These are phyloP conservation scores for Corinectria fuckeliana DNA, from an alignment of 2,329 filamentous ascomycete genomes.

Conservation along the genomic window DNA sequence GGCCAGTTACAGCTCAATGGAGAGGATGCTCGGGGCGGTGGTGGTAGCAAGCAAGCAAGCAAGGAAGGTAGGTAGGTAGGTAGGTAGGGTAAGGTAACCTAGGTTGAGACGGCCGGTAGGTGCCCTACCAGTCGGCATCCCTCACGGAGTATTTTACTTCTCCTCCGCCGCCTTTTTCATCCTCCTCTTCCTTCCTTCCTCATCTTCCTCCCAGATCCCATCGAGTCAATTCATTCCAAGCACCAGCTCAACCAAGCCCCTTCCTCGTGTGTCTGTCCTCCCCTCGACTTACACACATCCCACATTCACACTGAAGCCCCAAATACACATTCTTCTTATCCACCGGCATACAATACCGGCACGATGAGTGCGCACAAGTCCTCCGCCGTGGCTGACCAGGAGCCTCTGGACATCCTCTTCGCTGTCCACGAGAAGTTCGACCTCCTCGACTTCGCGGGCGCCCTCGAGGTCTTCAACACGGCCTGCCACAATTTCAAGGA, in stretches of 20 bases:
- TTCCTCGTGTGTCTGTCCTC: constrained; percentile 21
- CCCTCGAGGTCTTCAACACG: constrained; percentile 57
- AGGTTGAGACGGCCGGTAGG: constrained; percentile 5
- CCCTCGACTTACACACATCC: constrained; percentile 16
- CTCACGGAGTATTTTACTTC: constrained; percentile 26
- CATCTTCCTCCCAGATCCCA: constrained; percentile 30
- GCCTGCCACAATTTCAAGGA: constrained; percentile 62
- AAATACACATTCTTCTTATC: constrained; percentile 34
- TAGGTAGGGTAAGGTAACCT: not conserved
- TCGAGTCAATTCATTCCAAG: constrained; percentile 29
- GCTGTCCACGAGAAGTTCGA: constrained; percentile 67
- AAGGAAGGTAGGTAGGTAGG: no score
- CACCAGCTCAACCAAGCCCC: constrained; percentile 17
- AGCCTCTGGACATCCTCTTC: constrained; percentile 66
- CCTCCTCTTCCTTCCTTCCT: constrained; percentile 32
- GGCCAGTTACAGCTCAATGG: not conserved
- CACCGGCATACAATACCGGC: constrained; percentile 40
- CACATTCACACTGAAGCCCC: constrained; percentile 19
- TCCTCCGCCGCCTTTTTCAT: constrained; percentile 29
- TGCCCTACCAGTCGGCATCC: constrained; percentile 17
- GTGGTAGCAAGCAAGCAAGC: no score
- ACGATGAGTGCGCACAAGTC: constrained; percentile 65
- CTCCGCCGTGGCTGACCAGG: constrained; percentile 62
- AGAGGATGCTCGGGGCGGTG: not conserved
- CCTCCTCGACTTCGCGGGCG: constrained; percentile 63